Base-by-base conservation (phyloP, 768 basidiomycete genomes). In the Exidia glandulosa region DNA sequence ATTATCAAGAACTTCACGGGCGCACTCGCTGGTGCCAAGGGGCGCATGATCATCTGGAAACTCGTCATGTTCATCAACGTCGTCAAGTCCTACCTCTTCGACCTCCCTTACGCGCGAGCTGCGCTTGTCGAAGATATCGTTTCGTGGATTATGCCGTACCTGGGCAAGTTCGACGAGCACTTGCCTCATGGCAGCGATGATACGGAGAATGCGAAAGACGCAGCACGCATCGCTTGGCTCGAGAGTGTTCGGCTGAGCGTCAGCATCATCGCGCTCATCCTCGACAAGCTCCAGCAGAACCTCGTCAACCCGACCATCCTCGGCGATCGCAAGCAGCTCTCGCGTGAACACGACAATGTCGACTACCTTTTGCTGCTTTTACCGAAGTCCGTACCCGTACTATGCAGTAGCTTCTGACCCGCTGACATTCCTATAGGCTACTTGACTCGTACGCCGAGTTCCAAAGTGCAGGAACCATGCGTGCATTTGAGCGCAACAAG, bases 61-160 rank as follows among this genome's bases (percentile, higher is more conserved):
- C 79, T 98, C 52, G 87, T 95, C 66, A 87, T 96, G 84, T 90
- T 94, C 68, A 78, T 94, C 36, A 93, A 95, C 66, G 83, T 97
- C 61, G 90, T 93, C 29, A 88, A 90, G 66, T 85, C 88, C 25
- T 88, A 90, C 72, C 71, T 94, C 56, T 95, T 97, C 68, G 90
- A 94, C 66, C 84, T 87, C 61, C 74, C 87, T 1, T 80, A 89
- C 58, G 86, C 88, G 14, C 84, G 95, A 31, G 79, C 86, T 1
- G 73, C 88, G 4, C 76, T 98, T 2, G 85, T 95, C 6, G 94
- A 96, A 63, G 84, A 87, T 23, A 84, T 97, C 30, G 85, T 94
- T 10, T 81, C 87, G 25, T 97, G 94, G 94, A 87, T 98, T 64
- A 95, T 94, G 69, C 92, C 94, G 2, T 86, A 94, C 70, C 90